Evolutionary conservation across 208 protist species (phyloP).

Genomic region (Trypanosoma melophagium): DNA sequence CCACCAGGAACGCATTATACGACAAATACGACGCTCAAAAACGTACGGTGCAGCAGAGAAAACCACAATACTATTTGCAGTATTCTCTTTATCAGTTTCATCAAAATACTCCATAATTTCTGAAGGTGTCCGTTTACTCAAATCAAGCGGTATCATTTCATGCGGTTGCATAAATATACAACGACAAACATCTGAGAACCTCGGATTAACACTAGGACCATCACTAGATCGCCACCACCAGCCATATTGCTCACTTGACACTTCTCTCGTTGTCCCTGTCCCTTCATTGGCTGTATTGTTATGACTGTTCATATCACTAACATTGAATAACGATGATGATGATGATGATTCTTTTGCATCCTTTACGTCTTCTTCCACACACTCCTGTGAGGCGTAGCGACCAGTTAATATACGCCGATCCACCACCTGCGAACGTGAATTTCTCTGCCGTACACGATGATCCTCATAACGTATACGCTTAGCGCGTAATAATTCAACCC

Average conservation of each 20-base stretch:
- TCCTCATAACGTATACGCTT: not conserved
- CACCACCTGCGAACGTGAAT: conserved; percentile 1
- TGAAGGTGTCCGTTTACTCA: conserved; percentile 15
- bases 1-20: conserved; percentile 32
- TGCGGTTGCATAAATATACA: conserved; percentile 25
- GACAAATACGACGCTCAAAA: conserved; percentile 34
- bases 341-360: not conserved
- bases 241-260: conserved; percentile 8
- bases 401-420: not conserved
- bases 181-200: conserved; percentile 11
- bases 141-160: conserved; percentile 11
- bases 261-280: not conserved
- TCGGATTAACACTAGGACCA: conserved; percentile 17
- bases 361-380: not conserved
- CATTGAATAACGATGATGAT: not conserved
- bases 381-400: conserved; percentile 23
- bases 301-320: not conserved
- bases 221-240: conserved; percentile 10
- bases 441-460: not conserved
- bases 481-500: conserved; percentile 15
- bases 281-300: not conserved
- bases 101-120: conserved; percentile 20
- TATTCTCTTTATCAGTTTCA: not conserved
- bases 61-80: conserved; percentile 19
- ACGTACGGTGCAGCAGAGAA: conserved; percentile 21